Evolutionary conservation across 2,329 filamentous ascomycete genomes (phyloP), one percentile per base, ranked within the genome.

Genomic region (Fusarium sp.): DNA sequence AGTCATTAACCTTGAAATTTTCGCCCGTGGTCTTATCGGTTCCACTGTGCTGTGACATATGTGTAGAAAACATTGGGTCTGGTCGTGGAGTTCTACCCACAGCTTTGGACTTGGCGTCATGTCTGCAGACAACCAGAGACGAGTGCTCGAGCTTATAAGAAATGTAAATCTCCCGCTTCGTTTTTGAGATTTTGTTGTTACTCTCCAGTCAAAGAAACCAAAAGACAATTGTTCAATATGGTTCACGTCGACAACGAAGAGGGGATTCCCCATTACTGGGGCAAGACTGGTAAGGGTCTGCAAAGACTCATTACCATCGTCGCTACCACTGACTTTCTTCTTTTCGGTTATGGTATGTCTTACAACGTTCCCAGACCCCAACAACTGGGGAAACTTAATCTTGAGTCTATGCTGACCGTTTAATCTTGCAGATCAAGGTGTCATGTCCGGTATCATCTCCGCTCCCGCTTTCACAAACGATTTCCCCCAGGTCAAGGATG

Each of bases 381-480:
- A 15, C 15, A 29, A 6, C 1, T 14, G 1, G 8, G 14, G 20
- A 50, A 71, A 77, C 85, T 22, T 24, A 22, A 43, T 45, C 10
- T 27, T 22, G 50, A 30, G 45, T 20, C 16, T 9, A 50, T 16
- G 14, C 62, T 66, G 24, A 66, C n/a, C 42, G 10, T 53, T 49
- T 52, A n/a, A n/a, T 44, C 3, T 9, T 34, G 29, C 27, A 66
- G 86, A 88, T 68, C 87, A 84, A 78, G 82, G 84, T 70, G 83
- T 85, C 47, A 88, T 88, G 86, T 82, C 80, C 58, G 85, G 86
- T 16, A 85, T 88, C 71, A 87, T 87, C 66, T 83, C 83, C 22
- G 83, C 85, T 4, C 77, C 80, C 1, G 81, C 82, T 16, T 88
- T 87, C 77, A 83, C 83, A 59, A 60, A 83, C 49, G 80, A 83